These are phyloP conservation scores for Sordariomycetes sp. DNA, from an alignment of 2,329 filamentous ascomycete genomes.

Conservation along the genomic window DNA sequence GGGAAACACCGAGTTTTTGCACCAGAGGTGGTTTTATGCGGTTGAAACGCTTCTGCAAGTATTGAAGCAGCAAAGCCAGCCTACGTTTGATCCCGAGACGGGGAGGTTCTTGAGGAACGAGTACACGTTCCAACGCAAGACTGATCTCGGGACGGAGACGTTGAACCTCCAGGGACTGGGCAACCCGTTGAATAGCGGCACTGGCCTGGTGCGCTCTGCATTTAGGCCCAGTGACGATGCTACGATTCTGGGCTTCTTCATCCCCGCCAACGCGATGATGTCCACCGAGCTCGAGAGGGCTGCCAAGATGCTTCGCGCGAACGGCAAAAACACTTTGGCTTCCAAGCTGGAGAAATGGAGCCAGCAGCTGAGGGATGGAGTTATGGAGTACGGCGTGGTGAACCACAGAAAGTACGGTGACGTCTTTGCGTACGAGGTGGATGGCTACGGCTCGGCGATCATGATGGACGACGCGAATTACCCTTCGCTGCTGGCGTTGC, in stretches of 20 bases:
- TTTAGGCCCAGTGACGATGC: slow-evolving; percentile 95
- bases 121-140: slow-evolving; percentile 81
- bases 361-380: slow-evolving; percentile 59
- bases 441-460: slow-evolving; percentile 74
- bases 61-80: slow-evolving; percentile 66
- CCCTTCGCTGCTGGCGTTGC: slow-evolving; percentile 69
- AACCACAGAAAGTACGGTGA: slow-evolving; percentile 64
- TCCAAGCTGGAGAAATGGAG: slow-evolving; percentile 49
- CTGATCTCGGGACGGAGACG: slow-evolving; percentile 81
- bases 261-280: slow-evolving; percentile 95
- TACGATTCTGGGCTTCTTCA: slow-evolving; percentile 88
- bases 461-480: slow-evolving; percentile 89
- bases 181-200: slow-evolving; percentile 81
- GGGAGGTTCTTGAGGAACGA: slow-evolving; percentile 59
- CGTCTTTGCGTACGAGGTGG: slow-evolving; percentile 82
- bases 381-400: slow-evolving; percentile 79
- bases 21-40: slow-evolving; percentile 67
- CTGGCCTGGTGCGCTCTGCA: slow-evolving; percentile 79
- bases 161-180: slow-evolving; percentile 73
- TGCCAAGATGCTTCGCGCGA: slow-evolving; percentile 56
- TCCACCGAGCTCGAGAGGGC: slow-evolving; percentile 75
- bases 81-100: slow-evolving; percentile 67
- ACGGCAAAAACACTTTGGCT: slow-evolving; percentile 43
- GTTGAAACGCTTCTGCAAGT: slow-evolving; percentile 66
- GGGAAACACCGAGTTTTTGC: slow-evolving; percentile 69